Conservation (phyloP, 2,329 filamentous ascomycete species). For the Claviceps monticola region DNA sequence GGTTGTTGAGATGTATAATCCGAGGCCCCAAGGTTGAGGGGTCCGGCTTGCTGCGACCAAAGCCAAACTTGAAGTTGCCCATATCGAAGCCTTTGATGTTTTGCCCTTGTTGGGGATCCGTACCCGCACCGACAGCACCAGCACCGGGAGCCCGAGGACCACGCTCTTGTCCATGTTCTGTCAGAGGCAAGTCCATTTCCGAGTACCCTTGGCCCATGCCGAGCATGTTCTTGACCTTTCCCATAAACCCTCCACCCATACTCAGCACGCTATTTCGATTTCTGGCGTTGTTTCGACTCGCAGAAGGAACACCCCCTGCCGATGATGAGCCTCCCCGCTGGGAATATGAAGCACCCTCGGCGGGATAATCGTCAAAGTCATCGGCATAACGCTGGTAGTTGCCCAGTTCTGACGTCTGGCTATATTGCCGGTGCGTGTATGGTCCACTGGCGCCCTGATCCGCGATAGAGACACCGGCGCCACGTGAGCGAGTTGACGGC, state of each 20-base stretch:
- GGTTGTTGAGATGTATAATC: constrained; percentile 92
- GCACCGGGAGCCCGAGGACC: constrained; percentile 25
- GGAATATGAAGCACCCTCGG: constrained; percentile 71
- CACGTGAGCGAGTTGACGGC: constrained; percentile 27
- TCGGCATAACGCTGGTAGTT: constrained; percentile 88
- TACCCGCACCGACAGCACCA: not conserved
- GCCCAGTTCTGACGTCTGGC: constrained; percentile 67
- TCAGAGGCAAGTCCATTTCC: constrained; percentile 95
- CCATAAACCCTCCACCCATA: constrained; percentile 75
- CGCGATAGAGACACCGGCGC: constrained; percentile 12
- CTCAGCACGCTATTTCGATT: constrained; percentile 82
- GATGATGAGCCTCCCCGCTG: constrained; percentile 52
- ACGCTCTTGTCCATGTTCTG: constrained; percentile 47
- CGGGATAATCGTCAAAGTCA: constrained; percentile 68
- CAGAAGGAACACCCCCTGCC: constrained; percentile 37
- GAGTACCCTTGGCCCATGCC: constrained; percentile 84
- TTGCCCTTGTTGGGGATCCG: constrained; percentile 27
- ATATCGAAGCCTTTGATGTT: constrained; percentile 48
- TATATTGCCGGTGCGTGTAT: constrained; percentile 39
- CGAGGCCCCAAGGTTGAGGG: constrained; percentile 83
- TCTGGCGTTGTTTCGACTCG: constrained; percentile 38
- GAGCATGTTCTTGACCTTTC: constrained; percentile 76
- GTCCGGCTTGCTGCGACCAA: constrained; percentile 72
- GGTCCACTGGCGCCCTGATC: constrained; percentile 19
- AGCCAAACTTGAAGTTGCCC: constrained; percentile 82